Evolutionary conservation across 352 stramenopile species (phyloP).

Genomic region (Phytopythium delawarense): DNA sequence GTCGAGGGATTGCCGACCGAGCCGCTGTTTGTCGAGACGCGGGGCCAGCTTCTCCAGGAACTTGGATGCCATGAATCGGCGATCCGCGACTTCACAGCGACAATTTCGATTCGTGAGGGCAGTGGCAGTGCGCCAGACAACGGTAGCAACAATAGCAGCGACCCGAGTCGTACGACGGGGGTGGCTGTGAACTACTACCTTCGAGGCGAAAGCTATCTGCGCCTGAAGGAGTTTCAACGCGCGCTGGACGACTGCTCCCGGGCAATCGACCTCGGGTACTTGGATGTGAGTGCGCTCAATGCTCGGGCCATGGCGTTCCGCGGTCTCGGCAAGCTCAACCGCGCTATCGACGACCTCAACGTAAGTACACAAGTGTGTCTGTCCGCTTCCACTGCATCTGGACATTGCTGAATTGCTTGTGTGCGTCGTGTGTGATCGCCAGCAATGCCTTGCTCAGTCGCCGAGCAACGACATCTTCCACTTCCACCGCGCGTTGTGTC

Average conservation of each 20-base stretch:
- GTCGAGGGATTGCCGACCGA: conserved; percentile 52
- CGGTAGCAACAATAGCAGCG: conserved; percentile 2
- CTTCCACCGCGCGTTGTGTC: conserved; percentile 60
- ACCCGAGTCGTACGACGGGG: background rate
- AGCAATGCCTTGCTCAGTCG: conserved; percentile 35
- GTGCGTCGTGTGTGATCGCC: background rate
- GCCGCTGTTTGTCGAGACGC: conserved; percentile 51
- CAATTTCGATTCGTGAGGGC: conserved; percentile 15
- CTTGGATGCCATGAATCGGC: conserved; percentile 39
- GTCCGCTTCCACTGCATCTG: background rate
- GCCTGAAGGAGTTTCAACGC: conserved; percentile 36
- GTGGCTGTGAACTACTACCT: conserved; percentile 23
- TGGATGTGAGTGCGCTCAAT: conserved; percentile 46
- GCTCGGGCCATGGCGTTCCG: conserved; percentile 49
- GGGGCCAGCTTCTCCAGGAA: conserved; percentile 60
- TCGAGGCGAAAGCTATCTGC: conserved; percentile 39
- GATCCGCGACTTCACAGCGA: conserved; percentile 45
- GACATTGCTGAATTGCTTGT: background rate
- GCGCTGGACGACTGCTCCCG: conserved; percentile 43
- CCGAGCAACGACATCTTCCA: conserved; percentile 57
- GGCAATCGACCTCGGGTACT: conserved; percentile 24
- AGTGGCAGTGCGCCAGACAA: too few species aligned
- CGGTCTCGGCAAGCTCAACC: conserved; percentile 52
- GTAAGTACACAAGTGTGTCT: conserved; percentile 16
- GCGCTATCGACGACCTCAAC: conserved; percentile 49